Conservation (phyloP, 2,329 filamentous ascomycete genomes). For the Mollisia scopiformis region DNA sequence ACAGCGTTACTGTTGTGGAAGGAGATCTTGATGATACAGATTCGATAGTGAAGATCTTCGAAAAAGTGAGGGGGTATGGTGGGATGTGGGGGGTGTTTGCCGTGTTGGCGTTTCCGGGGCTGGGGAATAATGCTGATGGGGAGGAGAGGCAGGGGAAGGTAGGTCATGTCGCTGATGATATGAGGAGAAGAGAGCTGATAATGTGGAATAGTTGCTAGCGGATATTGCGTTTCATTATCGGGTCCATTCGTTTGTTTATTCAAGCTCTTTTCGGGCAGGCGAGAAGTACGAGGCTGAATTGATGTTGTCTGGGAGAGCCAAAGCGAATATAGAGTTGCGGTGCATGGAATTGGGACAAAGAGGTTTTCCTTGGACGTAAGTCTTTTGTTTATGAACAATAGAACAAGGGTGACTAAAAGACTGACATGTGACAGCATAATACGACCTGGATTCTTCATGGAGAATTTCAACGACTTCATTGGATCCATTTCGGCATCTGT, state of each 20-base stretch:
- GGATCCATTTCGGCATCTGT: conserved; percentile 19
- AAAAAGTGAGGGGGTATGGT: conserved; percentile 30
- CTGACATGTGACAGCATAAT: conserved; percentile 42
- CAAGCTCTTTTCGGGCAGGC: conserved; percentile 63
- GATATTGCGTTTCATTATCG: conserved; percentile 21
- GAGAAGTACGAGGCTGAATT: conserved; percentile 44
- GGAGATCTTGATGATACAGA: conserved; percentile 54
- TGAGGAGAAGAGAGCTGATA: neutral
- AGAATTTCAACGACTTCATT: conserved; percentile 40
- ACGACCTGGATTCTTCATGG: conserved; percentile 58
- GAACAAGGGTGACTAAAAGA: neutral
- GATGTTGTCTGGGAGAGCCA: conserved; percentile 50
- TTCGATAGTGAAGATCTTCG: conserved; percentile 44
- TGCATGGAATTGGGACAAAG: conserved; percentile 19
- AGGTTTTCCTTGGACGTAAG: conserved; percentile 27
- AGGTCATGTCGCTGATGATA: neutral
- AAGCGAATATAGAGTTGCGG: conserved; percentile 54
- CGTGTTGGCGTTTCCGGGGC: conserved; percentile 24
- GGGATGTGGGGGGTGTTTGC: conserved; percentile 56
- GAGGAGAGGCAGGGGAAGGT: conserved; percentile 53
- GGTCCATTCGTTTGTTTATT: conserved; percentile 65
- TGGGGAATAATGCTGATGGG: conserved; percentile 42
- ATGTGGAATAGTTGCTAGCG: conserved; percentile 9
- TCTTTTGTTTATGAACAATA: neutral
- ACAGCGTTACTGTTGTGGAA: conserved; percentile 47